These are phyloP conservation scores for Aegilops speltoides DNA, from an alignment of 176 grass and related monocot species.

Conservation along the genomic window DNA sequence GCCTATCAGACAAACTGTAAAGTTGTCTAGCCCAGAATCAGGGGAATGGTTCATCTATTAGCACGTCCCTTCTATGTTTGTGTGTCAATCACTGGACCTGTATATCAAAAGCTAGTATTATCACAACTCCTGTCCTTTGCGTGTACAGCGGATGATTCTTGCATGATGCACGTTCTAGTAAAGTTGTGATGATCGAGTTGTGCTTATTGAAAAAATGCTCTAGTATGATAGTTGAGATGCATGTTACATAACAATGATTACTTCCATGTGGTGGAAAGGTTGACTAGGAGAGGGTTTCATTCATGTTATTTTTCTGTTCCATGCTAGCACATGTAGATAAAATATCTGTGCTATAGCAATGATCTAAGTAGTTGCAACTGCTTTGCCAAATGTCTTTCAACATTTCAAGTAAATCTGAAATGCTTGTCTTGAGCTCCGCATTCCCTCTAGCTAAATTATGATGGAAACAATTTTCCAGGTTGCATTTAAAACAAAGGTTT, in stretches of 20 bases:
- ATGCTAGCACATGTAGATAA: not conserved
- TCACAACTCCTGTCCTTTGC: not conserved
- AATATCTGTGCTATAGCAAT: not conserved
- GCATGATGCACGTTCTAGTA: not conserved
- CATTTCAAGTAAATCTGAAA: not conserved
- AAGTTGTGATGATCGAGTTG: not conserved
- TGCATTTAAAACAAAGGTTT: constrained; percentile 58
- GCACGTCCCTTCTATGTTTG: not conserved
- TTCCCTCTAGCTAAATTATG: not conserved
- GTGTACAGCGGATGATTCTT: not conserved
- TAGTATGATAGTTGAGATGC: not conserved
- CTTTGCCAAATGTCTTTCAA: not conserved
- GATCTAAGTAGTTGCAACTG: not conserved
- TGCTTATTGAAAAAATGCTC: not conserved
- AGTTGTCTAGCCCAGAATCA: not conserved
- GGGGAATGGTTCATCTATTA: not conserved
- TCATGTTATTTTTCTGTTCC: not conserved
- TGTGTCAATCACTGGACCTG: not conserved
- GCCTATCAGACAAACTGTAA: not conserved
- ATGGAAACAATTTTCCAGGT: constrained; percentile 20
- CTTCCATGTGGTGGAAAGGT: not conserved
- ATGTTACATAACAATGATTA: not conserved
- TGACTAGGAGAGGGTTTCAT: not conserved
- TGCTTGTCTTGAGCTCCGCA: not conserved
- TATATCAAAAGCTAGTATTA: not conserved